phyloP scores from a whole-genome alignment of 495 filamentous ascomycete species.

The Aspergillus cavernicola region DNA sequence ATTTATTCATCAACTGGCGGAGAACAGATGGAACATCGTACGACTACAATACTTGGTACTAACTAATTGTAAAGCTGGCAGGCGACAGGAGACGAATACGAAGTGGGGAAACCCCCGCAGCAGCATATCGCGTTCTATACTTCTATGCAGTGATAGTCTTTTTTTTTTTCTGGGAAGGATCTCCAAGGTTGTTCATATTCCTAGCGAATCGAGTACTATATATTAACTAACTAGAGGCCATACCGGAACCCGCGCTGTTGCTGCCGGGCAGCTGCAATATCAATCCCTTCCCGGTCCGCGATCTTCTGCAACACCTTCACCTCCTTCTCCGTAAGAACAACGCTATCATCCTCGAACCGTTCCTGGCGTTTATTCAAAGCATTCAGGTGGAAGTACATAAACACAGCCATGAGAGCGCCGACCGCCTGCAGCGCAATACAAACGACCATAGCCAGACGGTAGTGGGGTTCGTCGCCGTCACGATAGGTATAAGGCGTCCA shows the following conservation, averaged over 20 bases:
- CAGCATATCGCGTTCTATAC: no score
- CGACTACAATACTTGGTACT: no score
- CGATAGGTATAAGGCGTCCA: conserved; percentile 55
- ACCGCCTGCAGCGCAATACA: conserved; percentile 46
- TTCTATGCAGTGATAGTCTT: no score
- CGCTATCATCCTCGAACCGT: conserved; percentile 42
- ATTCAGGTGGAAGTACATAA: conserved; percentile 42
- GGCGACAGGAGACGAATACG: no score
- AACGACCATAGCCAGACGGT: conserved; percentile 42
- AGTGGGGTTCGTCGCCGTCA: conserved; percentile 34
- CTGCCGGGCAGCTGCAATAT: conserved; percentile 40
- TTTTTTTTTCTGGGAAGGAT: no score
- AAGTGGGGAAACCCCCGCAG: no score
- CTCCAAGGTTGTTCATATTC: no score
- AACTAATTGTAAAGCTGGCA: no score
- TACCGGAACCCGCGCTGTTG: conserved; percentile 50
- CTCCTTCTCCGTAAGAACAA: conserved; percentile 39
- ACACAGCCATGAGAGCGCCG: conserved; percentile 31
- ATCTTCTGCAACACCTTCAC: conserved; percentile 40
- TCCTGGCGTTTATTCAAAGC: conserved; percentile 44
- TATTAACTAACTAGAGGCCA: conserved; percentile 26
- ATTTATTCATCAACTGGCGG: no score
- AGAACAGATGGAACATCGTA: no score
- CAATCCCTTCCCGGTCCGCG: conserved; percentile 47
- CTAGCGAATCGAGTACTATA: no score